These are phyloP conservation scores for Taphrina communis DNA, from an alignment of 1,139 yeast genomes.

Conservation along the genomic window DNA sequence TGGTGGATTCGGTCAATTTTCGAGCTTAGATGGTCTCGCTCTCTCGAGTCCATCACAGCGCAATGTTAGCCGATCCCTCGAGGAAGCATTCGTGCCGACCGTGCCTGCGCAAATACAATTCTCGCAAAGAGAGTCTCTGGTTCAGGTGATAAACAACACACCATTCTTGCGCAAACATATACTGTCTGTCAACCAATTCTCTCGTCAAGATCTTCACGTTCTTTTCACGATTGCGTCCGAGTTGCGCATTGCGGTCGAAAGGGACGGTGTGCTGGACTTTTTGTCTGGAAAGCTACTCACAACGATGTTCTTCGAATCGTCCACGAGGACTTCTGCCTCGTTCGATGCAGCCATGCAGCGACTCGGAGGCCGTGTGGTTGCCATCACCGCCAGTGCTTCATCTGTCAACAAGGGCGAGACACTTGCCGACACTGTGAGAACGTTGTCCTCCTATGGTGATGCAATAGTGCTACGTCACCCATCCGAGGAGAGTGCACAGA, in stretches of 20 bases:
- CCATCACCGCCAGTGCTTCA: slow-evolving; percentile 81
- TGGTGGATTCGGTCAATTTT: slow-evolving; percentile 5
- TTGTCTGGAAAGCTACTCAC: slow-evolving; percentile 89
- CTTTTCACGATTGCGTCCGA: slow-evolving; percentile 97
- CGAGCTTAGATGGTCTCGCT: slow-evolving; percentile 5
- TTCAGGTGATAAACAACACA: slow-evolving; percentile 77
- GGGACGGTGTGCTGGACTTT: slow-evolving; percentile 91
- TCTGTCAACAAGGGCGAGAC: slow-evolving; percentile 98
- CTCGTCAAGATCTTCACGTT: slow-evolving; percentile 85
- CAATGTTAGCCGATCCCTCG: slow-evolving; percentile 43
- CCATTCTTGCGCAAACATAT: slow-evolving; percentile 88
- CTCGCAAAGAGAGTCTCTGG: slow-evolving; percentile 65
- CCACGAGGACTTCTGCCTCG: slow-evolving; percentile 94
- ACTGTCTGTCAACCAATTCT: slow-evolving; percentile 83
- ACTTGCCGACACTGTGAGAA: slow-evolving; percentile 92
- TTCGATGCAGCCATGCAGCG: slow-evolving; percentile 99
- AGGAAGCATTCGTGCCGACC: slow-evolving; percentile 34
- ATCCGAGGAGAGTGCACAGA: slow-evolving; percentile 83
- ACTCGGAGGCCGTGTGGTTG: slow-evolving; percentile 95
- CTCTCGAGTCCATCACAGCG: slow-evolving; percentile 45
- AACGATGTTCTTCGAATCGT: slow-evolving; percentile 97
- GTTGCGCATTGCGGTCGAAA: slow-evolving; percentile 94
- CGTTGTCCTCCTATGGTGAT: slow-evolving; percentile 93
- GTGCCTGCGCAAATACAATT: slow-evolving; percentile 45
- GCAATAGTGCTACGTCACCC: slow-evolving; percentile 98